Evolutionary conservation across 2,329 filamentous ascomycete genomes (phyloP), one percentile per base, ranked within the genome.

Genomic region (Cryphonectria japonica): DNA sequence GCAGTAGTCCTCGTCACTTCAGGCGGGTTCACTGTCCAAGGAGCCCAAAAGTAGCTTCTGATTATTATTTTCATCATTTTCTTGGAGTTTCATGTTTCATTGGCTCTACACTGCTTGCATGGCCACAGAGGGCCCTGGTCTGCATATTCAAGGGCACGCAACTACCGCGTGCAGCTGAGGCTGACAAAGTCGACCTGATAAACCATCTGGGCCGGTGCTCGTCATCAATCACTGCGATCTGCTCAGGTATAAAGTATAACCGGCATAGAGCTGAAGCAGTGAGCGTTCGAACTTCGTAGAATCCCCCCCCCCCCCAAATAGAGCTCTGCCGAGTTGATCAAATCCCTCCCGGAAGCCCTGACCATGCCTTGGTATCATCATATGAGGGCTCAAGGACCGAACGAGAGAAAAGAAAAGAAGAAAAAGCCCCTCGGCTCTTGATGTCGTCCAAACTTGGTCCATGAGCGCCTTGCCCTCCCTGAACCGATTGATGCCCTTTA

Each of bases 381-480:
- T 67, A 26, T 43, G n/a, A 41, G 32, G 52, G 61, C 61, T 64
- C 61, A 29, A 26, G 59, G 59, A 26, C 37, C 61, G 39, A 59
- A 22, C 34, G 65, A 11, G 65, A 60, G 57, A 43, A 19, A 34
- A 59, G 32, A 46, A 39, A 16, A 16, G 22, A n/a, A 39, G 37
- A 39, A 39, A 39, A 2, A 4, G 34, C 43, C 39, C 66, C 60
- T 41, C 26, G 26, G 32, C 54, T 70, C 62, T 69, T 64, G 62
- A 29, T 52, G 39, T 67, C 66, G 67, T 67, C 67, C 46, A 32
- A 64, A 71, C n/a, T 46, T 46, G 66, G 62, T 59, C 64, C 69
- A 37, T 66, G 69, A 70, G 69, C 70, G 69, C 69, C 71, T 69
- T 71, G 61, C 69, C 69, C 46, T 50, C 68, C 67, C 67, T 59